Percentiles rank a stretch among this genome's conserved stretches.
phyloP scores from a whole-genome alignment of 1,139 yeast genomes.

The Meyerozyma athensensis region DNA sequence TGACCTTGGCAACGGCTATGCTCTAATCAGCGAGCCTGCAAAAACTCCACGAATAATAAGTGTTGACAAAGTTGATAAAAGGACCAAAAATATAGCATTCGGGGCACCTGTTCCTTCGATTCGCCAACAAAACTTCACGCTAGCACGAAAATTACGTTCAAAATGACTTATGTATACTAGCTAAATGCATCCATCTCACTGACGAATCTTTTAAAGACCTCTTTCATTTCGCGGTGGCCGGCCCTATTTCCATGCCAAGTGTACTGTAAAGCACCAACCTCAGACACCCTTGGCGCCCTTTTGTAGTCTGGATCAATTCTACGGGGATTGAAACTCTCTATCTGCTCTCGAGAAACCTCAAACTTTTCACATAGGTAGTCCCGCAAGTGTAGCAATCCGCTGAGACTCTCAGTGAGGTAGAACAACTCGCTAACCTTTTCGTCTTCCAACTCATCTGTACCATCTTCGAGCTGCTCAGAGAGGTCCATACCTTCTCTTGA shows the following conservation, averaged over 20 bases:
- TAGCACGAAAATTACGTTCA: not conserved
- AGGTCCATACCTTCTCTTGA: slow-evolving; percentile 32
- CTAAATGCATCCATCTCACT: not conserved
- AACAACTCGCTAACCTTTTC: slow-evolving; percentile 13
- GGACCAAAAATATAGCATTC: not conserved
- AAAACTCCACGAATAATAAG: not conserved
- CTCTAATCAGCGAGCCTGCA: not conserved
- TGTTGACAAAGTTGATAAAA: not conserved
- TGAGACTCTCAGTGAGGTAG: slow-evolving; percentile 16
- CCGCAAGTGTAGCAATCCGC: slow-evolving; percentile 19
- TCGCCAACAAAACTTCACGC: not conserved
- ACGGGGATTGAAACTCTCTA: slow-evolving; percentile 22
- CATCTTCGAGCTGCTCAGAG: slow-evolving; percentile 15
- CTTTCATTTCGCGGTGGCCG: not conserved
- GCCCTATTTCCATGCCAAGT: not conserved
- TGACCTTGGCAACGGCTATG: slow-evolving; percentile 2
- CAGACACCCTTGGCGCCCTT: slow-evolving; percentile 9
- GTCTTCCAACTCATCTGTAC: slow-evolving; percentile 8
- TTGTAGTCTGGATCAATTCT: slow-evolving; percentile 24
- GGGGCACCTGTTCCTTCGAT: not conserved
- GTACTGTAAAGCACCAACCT: not conserved
- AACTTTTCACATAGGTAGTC: slow-evolving; percentile 18
- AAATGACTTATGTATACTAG: not conserved
- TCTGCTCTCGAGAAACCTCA: slow-evolving; percentile 17
- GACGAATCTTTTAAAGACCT: not conserved